phyloP scores from a whole-genome alignment of 441 rosid genomes.

The Aleurites moluccanus region DNA sequence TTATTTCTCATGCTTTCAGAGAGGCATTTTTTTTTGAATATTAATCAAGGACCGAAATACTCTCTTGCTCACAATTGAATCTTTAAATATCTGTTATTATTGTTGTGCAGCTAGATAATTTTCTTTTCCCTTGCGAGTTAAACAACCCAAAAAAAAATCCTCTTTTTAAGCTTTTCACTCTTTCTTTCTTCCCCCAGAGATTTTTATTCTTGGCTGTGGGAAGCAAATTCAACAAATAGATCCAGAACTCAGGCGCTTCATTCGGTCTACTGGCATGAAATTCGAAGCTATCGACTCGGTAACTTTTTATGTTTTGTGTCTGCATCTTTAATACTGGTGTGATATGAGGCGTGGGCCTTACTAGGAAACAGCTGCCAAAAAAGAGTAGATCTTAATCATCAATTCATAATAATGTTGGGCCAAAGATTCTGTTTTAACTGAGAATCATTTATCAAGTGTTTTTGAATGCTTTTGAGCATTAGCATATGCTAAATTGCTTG shows the following conservation, averaged over 20 bases:
- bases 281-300: slow-evolving; percentile 80
- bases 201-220: slow-evolving; percentile 79
- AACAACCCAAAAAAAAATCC: background rate
- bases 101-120: background rate
- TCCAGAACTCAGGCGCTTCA: slow-evolving; percentile 55
- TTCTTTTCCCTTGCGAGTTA: background rate
- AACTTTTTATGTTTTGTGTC: slow-evolving; percentile 10
- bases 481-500: background rate
- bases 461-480: background rate
- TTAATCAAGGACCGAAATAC: too few species aligned
- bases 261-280: slow-evolving; percentile 77
- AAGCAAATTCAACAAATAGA: slow-evolving; percentile 50
- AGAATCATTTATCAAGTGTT: background rate
- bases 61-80: background rate
- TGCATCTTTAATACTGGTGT: background rate
- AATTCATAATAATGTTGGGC: background rate
- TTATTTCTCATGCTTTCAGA: background rate
- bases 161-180: background rate
- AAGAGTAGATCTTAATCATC: background rate
- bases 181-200: slow-evolving; percentile 44
- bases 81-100: background rate
- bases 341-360: background rate
- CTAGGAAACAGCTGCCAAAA: background rate
- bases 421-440: background rate
- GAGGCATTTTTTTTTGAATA: background rate